Conservation (phyloP, 2,329 filamentous ascomycete genomes). For the Pseudocercospora ulei region DNA sequence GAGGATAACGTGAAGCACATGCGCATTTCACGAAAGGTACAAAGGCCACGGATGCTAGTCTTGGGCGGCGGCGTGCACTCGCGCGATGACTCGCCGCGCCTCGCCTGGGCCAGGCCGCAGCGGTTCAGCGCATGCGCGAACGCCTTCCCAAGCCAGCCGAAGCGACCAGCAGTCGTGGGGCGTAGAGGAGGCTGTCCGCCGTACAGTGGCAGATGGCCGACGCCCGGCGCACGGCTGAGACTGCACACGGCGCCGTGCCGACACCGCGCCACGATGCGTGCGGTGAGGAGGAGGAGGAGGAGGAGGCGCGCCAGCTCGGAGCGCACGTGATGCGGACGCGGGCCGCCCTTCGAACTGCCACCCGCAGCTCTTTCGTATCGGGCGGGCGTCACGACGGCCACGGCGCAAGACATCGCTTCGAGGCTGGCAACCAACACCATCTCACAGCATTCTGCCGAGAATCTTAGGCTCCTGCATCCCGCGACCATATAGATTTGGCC, state of each 20-base stretch:
- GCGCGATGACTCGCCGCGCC: constrained; percentile 7
- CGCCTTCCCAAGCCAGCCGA: too few relatives aligned
- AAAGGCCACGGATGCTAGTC: constrained; percentile 7
- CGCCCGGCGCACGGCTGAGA: too few relatives aligned
- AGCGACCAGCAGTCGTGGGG: too few relatives aligned
- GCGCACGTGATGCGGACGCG: too few relatives aligned
- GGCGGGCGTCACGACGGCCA: neutral
- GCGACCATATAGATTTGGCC: constrained; percentile 11
- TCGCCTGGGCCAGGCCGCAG: too few relatives aligned
- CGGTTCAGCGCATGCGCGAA: too few relatives aligned
- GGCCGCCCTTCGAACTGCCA: neutral
- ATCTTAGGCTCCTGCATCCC: constrained; percentile 6
- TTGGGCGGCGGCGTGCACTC: neutral
- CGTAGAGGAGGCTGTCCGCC: too few relatives aligned
- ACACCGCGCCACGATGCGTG: too few relatives aligned
- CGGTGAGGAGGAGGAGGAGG: too few relatives aligned
- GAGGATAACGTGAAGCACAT: constrained; percentile 3
- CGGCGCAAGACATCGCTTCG: constrained; percentile 1
- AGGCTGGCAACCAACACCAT: constrained; percentile 3
- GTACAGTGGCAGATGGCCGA: too few relatives aligned
- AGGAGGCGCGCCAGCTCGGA: too few relatives aligned
- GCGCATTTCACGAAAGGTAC: constrained; percentile 5
- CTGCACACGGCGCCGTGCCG: too few relatives aligned
- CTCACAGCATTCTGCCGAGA: constrained; percentile 7
- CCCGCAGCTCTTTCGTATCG: constrained; percentile 1